Evolutionary conservation across 495 filamentous ascomycete species (phyloP), one percentile per base, ranked within the genome.

Genomic region (Trichoderma gamsii): DNA sequence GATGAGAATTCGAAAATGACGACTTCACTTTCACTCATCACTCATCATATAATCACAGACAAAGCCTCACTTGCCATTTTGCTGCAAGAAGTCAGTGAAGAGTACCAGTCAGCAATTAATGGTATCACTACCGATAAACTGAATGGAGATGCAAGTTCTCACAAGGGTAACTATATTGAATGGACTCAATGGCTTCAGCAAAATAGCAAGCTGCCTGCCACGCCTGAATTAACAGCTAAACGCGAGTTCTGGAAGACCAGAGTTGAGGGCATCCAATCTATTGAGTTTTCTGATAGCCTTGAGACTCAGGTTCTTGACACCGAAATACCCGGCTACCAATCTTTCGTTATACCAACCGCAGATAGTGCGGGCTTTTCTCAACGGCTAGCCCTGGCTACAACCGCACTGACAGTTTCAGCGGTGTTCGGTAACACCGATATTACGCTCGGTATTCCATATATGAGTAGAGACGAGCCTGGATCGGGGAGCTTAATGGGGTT

Each of bases 1-100:
- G 38, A 52, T 52, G 49, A 23, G 21, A n/a, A 23, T 23, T 23
- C n/a, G 0, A 52, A 11, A 52, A 21, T 12, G 15, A 35, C 27
- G 27, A 38, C 27, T 7, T 18, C 61, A 21, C 29, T 64, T 15
- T 16, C n/a, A 18, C 8, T 64, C 5, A 41, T 64, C 6, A 35
- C 27, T 23, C 61, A 64, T 21, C 61, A 64, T 12, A 64, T 64
- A 6, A 64, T 64, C 1, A 64, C 61, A 21, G 61, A 64, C 12
- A 64, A 64, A 23, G 61, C 61, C 8, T 52, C 49, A 7, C 18
- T 52, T 21, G 49, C 49, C 4, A 23, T 52, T 23, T 23, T 52
- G 4, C 9, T 52, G 0, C 49, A 52, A 52, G 21, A 16, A 21
- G n/a, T 52, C 5, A 52, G 49, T 21, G 9, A 52, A 11, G 21